Evolutionary conservation across 805 yeast genomes (phyloP), one percentile per base, ranked within the genome.

Genomic region (Ogataea paraovalis): DNA sequence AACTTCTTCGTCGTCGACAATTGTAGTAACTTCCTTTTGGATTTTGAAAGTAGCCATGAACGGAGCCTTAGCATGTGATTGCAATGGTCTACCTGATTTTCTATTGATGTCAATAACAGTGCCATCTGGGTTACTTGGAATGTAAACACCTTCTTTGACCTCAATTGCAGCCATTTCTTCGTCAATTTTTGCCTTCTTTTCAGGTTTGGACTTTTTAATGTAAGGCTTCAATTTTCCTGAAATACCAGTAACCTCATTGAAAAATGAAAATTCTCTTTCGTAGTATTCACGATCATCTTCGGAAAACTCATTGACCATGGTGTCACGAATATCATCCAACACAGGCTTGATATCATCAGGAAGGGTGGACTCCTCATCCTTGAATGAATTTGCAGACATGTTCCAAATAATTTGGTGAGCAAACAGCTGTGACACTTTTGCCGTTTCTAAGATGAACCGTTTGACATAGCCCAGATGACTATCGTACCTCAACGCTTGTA

Each of bases 361-460:
- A 7, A 78, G 74, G 0, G 80, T 73, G 0, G 89, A 83, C 9
- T 92, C 96, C 57, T 92, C 98, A 62, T 87, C 97, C 56, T 84
- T 85, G 67, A 79, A 94, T 52, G 90, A 80, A 62, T 95, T 94
- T 1, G 99, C 98, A 59, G 85, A 68, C 87, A 94, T 89, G 61
- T 94, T 94, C 99, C 99, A 94, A 46, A 94, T 89, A 54, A 94
- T 91, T 67, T 94, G 99, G 66, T 94, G 99, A 0, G 98, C 91
- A 73, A 94, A 94, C 52, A 92, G 72, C 55, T 87, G 95, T 23
- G 94, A 84, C 13, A 90, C 87, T 61, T 85, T 83, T 1, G 96
- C 97, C 1, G 97, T 88, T 64, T 94, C 98, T 47, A 92, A 69
- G 53, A 94, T 90, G 62, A 87, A 88, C 56, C 89, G 77, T 57